Percentiles rank a stretch among this genome's conserved stretches.
Conservation (phyloP, 768 basidiomycete genomes). For the Russula olivacea region DNA sequence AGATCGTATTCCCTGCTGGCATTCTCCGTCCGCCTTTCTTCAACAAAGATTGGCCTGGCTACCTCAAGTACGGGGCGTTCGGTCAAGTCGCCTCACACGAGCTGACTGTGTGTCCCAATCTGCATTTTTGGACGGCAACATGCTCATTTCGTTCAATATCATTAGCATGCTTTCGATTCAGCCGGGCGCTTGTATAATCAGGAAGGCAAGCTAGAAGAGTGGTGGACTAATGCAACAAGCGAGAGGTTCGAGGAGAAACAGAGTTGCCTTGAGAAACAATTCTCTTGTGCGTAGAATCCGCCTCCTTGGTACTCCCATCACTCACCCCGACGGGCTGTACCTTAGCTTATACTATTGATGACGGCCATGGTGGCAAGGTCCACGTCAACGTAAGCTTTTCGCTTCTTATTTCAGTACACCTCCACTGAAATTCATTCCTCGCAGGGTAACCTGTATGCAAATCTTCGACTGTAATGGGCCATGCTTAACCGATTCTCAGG, state of each 20-base stretch:
- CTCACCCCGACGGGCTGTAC: not conserved
- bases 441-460: slow-evolving; percentile 68
- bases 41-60: slow-evolving; percentile 76
- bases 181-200: slow-evolving; percentile 88
- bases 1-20: slow-evolving; percentile 96
- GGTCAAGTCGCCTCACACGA: slow-evolving; percentile 92
- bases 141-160: not conserved
- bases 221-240: slow-evolving; percentile 91
- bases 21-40: slow-evolving; percentile 93
- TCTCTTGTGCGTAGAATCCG: slow-evolving; percentile 49
- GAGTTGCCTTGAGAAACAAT: slow-evolving; percentile 88
- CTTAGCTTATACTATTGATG: slow-evolving; percentile 73
- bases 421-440: slow-evolving; percentile 3
- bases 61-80: slow-evolving; percentile 88
- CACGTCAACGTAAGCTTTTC: slow-evolving; percentile 71
- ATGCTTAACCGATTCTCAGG: slow-evolving; percentile 33
- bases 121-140: not conserved
- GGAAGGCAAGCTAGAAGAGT: slow-evolving; percentile 77
- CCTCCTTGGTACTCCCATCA: not conserved
- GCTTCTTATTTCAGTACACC: slow-evolving; percentile 7
- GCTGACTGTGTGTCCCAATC: slow-evolving; percentile 53
- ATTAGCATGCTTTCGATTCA: slow-evolving; percentile 84
- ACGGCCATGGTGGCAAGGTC: slow-evolving; percentile 77
- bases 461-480: not conserved
- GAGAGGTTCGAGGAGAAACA: slow-evolving; percentile 76